Conservation (phyloP, 2,329 filamentous ascomycete genomes). For the Microcyclosporella mali region DNA sequence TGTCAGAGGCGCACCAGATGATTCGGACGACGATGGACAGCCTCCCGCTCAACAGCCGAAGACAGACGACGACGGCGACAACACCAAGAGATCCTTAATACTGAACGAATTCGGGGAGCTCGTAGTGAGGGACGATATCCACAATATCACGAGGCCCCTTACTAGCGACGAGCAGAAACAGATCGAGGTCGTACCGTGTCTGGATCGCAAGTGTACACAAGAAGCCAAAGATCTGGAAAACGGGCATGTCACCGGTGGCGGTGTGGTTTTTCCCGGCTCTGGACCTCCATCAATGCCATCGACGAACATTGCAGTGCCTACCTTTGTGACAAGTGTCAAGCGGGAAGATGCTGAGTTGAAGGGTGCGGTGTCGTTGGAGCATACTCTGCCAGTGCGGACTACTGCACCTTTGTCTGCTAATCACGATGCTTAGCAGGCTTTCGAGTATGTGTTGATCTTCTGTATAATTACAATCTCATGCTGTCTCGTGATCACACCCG, state of each 20-base stretch:
- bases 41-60: constrained; percentile 2
- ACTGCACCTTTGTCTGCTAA: background rate
- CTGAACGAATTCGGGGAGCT: background rate
- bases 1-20: too few relatives aligned
- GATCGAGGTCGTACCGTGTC: constrained; percentile 2
- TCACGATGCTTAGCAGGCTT: too few relatives aligned
- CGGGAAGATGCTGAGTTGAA: background rate
- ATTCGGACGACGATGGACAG: background rate
- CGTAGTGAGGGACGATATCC: constrained; percentile 3
- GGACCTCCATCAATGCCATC: constrained; percentile 1
- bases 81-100: background rate
- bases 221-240: background rate
- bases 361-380: background rate
- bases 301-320: constrained; percentile 1
- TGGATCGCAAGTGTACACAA: constrained; percentile 4
- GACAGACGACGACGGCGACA: background rate
- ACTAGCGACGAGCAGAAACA: constrained; percentile 4
- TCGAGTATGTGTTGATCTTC: too few relatives aligned
- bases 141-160: constrained; percentile 3
- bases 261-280: constrained; percentile 1
- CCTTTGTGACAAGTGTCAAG: background rate
- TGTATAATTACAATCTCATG: too few relatives aligned
- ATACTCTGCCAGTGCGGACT: background rate
- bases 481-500: too few relatives aligned
- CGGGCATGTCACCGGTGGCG: background rate